Percentiles rank a stretch among this genome's conserved stretches.
These are phyloP conservation scores for Gnomoniopsis sp. DNA, from an alignment of 2,329 filamentous ascomycete species.

Conservation along the genomic window DNA sequence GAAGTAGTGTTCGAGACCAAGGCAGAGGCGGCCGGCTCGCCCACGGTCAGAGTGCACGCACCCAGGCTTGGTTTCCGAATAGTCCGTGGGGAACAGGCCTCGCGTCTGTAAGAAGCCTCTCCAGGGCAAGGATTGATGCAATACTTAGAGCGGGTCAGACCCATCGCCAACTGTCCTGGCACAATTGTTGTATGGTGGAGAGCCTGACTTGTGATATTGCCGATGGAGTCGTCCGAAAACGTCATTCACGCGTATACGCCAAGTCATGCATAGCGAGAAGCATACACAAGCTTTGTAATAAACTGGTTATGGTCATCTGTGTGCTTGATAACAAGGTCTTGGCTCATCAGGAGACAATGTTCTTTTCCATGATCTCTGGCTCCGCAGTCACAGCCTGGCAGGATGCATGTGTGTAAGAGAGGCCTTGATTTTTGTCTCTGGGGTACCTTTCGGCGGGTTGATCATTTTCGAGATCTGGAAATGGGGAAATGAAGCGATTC, in stretches of 20 bases:
- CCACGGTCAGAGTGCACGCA: conserved; percentile 52
- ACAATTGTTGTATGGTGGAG: neutral
- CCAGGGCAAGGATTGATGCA: neutral
- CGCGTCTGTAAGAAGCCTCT: conserved; percentile 6
- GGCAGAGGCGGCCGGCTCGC: conserved; percentile 31
- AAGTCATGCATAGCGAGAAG: neutral
- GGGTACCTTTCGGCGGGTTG: neutral
- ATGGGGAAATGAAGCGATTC: neutral
- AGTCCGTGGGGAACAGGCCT: conserved; percentile 30
- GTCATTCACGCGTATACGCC: neutral
- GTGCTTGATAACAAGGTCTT: neutral
- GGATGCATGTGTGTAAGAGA: too few species aligned
- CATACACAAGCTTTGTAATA: neutral
- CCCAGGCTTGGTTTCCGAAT: conserved; percentile 56
- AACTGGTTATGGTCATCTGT: neutral
- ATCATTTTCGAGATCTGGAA: too few species aligned
- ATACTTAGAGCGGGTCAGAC: neutral
- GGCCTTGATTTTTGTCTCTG: too few species aligned
- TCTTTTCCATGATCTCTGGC: too few species aligned
- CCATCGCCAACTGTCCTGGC: neutral
- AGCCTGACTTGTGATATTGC: neutral
- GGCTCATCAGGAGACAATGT: neutral
- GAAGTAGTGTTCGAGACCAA: conserved; percentile 58
- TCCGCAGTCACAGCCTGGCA: too few species aligned
- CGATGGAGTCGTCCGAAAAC: neutral